Evolutionary conservation across 139 green algal species (phyloP).

Genomic region (Asterochloris sp.): DNA sequence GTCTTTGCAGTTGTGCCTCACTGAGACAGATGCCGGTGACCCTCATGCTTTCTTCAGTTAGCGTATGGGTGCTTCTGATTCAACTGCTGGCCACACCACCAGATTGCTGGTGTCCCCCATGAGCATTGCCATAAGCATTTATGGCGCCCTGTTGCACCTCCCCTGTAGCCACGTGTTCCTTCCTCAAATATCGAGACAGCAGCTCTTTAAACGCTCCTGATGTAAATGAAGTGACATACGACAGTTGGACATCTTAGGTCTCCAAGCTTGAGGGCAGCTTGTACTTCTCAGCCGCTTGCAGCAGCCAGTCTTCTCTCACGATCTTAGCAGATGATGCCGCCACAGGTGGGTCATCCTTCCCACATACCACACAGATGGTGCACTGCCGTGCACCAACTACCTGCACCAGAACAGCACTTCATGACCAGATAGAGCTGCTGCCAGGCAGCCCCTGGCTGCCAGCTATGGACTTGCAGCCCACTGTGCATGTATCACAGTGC

Average conservation of each 20-base stretch:
- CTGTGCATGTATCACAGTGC: not conserved
- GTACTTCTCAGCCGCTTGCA: conserved; percentile 15
- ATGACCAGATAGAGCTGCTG: too few relatives aligned
- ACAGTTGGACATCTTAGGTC: too few relatives aligned
- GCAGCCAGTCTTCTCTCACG: conserved; percentile 7
- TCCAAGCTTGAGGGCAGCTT: not conserved
- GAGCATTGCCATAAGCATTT: not conserved
- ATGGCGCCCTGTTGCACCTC: too few relatives aligned
- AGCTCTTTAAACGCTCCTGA: too few relatives aligned
- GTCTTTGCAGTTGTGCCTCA: not conserved
- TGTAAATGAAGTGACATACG: too few relatives aligned
- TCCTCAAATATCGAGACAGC: too few relatives aligned
- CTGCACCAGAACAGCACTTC: not conserved
- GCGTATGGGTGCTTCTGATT: not conserved
- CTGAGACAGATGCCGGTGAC: not conserved
- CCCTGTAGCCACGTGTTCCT: too few relatives aligned
- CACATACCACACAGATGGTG: conserved; percentile 5
- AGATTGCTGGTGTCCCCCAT: not conserved
- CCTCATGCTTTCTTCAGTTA: not conserved
- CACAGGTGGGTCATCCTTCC: not conserved
- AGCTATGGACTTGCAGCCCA: not conserved
- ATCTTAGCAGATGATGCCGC: not conserved
- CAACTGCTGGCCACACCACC: not conserved
- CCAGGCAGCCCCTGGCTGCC: too few relatives aligned
- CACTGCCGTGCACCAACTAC: not conserved